Percentiles rank a stretch among this genome's conserved stretches.
phyloP scores from a whole-genome alignment of 495 filamentous ascomycete species.

The Aspergillus haitiensis region DNA sequence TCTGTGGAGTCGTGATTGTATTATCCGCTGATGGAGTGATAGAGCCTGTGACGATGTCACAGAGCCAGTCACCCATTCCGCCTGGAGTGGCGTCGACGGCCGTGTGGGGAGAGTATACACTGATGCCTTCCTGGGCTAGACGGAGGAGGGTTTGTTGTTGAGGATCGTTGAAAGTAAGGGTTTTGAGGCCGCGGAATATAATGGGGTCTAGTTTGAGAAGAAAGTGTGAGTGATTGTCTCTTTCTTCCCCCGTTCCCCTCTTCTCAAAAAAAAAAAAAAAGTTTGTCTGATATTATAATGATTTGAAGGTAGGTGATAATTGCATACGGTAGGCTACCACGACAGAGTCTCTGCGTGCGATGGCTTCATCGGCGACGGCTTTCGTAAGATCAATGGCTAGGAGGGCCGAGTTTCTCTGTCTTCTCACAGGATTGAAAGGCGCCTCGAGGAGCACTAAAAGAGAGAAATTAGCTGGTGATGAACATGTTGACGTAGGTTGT shows the following conservation, averaged over 20 bases:
- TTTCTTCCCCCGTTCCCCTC: background rate
- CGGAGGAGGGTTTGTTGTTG: conserved; percentile 84
- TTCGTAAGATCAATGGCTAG: conserved; percentile 90
- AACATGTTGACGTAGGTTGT: background rate
- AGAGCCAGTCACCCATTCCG: conserved; percentile 93
- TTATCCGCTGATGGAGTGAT: conserved; percentile 28
- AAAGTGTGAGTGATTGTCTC: background rate
- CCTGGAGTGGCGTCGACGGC: conserved; percentile 85
- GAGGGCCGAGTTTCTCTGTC: conserved; percentile 72
- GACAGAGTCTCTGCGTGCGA: conserved; percentile 68
- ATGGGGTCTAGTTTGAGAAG: conserved; percentile 69
- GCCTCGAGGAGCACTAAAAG: conserved; percentile 71
- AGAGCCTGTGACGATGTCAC: conserved; percentile 71
- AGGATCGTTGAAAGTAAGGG: conserved; percentile 75
- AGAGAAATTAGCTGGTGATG: conserved; percentile 11
- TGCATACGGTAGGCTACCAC: conserved; percentile 84
- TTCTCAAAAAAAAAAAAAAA: too few species aligned
- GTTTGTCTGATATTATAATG: background rate
- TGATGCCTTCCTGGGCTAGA: conserved; percentile 84
- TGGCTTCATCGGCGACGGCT: conserved; percentile 88
- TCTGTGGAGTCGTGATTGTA: conserved; percentile 8
- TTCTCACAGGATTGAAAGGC: conserved; percentile 57
- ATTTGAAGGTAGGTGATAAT: background rate
- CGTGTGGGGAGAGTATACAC: conserved; percentile 94
- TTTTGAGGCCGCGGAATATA: conserved; percentile 90